Percentiles rank a stretch among this genome's conserved stretches.
Conservation (phyloP, 768 basidiomycete species). For the Gymnopilus junonius region DNA sequence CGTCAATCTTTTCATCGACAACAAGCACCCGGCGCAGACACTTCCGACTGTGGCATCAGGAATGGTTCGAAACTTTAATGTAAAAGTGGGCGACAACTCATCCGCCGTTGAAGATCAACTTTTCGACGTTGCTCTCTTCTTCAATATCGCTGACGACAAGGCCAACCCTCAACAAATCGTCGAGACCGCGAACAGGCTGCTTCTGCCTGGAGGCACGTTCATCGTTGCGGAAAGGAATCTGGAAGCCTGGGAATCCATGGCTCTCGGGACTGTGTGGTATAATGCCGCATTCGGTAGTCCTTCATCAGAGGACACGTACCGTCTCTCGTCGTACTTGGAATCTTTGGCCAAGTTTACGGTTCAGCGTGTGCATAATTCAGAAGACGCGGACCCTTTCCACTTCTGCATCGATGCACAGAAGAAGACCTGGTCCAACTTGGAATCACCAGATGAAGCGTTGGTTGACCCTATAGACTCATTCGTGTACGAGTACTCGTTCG, state of each 20-base stretch:
- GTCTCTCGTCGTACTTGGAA: conserved; percentile 5
- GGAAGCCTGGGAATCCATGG: conserved; percentile 9
- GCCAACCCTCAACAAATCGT: conserved; percentile 3
- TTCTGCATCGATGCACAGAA: conserved; percentile 18
- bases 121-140: conserved; percentile 14
- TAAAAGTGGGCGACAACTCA: neutral
- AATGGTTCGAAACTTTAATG: conserved; percentile 6
- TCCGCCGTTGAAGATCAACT: conserved; percentile 11
- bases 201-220: conserved; percentile 12
- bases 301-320: neutral
- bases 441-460: neutral
- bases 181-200: conserved; percentile 5
- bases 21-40: conserved; percentile 9
- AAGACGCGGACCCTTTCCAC: conserved; percentile 18
- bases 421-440: neutral
- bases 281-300: conserved; percentile 9
- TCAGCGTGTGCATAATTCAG: conserved; percentile 6
- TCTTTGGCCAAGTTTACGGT: neutral
- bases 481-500: conserved; percentile 15
- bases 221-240: conserved; percentile 14
- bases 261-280: conserved; percentile 15
- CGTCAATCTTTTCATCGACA: conserved; percentile 13
- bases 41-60: conserved; percentile 6
- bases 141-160: conserved; percentile 7
- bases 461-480: conserved; percentile 13